These are phyloP conservation scores for Thielaviopsis euricoi DNA, from an alignment of 2,329 filamentous ascomycete genomes.

Conservation along the genomic window DNA sequence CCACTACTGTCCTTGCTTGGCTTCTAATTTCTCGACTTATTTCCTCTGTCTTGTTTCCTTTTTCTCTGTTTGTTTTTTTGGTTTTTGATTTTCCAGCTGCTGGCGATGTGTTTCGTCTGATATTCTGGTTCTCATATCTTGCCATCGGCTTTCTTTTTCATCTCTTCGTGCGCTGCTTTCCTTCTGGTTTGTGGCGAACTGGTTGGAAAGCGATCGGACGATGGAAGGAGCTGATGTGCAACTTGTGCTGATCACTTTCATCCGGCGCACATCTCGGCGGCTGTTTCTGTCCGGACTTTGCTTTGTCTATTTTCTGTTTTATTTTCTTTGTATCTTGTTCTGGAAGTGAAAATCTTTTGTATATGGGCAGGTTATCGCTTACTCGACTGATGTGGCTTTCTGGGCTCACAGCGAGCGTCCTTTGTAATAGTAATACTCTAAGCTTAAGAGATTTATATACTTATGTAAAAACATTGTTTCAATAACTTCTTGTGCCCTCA, in stretches of 20 bases:
- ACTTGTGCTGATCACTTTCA: not conserved
- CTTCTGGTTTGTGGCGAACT: not conserved
- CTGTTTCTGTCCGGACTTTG: not conserved
- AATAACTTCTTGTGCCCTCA: too few species aligned
- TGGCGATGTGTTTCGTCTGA: not conserved
- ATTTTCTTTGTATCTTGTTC: conserved; percentile 3
- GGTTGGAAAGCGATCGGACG: not conserved
- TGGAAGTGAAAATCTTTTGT: conserved; percentile 5
- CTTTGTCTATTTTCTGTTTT: conserved; percentile 1
- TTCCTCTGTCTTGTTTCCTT: conserved; percentile 8
- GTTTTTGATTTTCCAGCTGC: not conserved
- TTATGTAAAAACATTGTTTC: not conserved
- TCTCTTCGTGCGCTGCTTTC: not conserved
- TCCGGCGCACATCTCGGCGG: conserved; percentile 4
- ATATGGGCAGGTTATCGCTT: conserved; percentile 9
- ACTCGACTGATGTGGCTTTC: not conserved
- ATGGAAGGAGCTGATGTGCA: too few species aligned
- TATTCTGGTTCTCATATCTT: not conserved
- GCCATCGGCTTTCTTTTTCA: not conserved
- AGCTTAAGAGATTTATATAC: conserved; percentile 6
- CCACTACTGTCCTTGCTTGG: not conserved
- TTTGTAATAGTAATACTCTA: conserved; percentile 12
- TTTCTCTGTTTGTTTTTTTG: conserved; percentile 7
- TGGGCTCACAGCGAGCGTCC: conserved; percentile 7
- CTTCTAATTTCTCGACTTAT: conserved; percentile 1